Conservation (phyloP, 139 green algal species). For the Auxenochlorella pyrenoidosa region DNA sequence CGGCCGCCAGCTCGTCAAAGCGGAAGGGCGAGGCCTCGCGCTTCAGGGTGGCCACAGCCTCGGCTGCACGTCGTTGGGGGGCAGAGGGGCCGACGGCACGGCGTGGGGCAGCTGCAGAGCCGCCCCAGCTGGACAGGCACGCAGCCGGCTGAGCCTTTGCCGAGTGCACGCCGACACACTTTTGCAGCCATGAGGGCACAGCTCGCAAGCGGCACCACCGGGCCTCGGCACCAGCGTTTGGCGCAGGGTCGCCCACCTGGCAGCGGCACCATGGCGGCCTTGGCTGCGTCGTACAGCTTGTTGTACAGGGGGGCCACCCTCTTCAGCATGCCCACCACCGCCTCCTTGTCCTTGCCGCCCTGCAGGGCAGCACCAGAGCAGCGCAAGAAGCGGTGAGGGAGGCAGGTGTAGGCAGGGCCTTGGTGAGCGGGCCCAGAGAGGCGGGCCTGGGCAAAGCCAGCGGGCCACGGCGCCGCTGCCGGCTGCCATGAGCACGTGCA, state of each 20-base stretch:
- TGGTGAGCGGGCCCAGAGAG: too few relatives aligned
- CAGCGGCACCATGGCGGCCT: conserved; percentile 37
- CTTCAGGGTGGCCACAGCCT: conserved; percentile 39
- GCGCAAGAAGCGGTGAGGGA: too few relatives aligned
- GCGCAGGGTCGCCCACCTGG: conserved; percentile 26
- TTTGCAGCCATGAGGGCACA: too few relatives aligned
- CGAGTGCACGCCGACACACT: too few relatives aligned
- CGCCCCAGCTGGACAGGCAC: background rate
- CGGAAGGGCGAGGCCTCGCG: conserved; percentile 25
- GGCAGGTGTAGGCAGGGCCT: too few relatives aligned
- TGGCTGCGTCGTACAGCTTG: conserved; percentile 43
- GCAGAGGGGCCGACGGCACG: too few relatives aligned
- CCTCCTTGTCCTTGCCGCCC: conserved; percentile 26
- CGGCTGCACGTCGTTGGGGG: conserved; percentile 28
- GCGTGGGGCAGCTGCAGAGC: too few relatives aligned
- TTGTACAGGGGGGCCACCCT: conserved; percentile 48
- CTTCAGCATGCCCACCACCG: conserved; percentile 34
- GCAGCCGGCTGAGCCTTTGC: background rate
- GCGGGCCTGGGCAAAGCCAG: too few relatives aligned
- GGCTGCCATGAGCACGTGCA: too few relatives aligned
- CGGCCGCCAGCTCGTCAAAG: conserved; percentile 23
- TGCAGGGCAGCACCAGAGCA: background rate
- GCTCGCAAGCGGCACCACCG: too few relatives aligned
- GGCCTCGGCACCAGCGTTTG: too few relatives aligned
- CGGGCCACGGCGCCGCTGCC: too few relatives aligned